Evolutionary conservation across 2,329 filamentous ascomycete genomes (phyloP), one percentile per base, ranked within the genome.

Genomic region (Pseudocercospora pini-densiflorae): DNA sequence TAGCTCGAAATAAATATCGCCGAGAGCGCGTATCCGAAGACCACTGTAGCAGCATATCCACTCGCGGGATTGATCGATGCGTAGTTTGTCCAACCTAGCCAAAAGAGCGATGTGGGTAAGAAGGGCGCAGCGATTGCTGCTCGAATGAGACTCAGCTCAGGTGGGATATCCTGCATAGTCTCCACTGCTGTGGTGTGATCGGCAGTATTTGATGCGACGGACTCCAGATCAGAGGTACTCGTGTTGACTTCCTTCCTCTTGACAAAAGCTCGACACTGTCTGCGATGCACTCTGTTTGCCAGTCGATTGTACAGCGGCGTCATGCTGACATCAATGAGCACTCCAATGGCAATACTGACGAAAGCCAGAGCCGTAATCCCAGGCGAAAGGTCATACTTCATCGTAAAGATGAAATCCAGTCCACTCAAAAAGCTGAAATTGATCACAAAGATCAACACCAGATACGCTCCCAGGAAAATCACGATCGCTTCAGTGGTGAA

Each of bases 361-460:
- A 82, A 85, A 31, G 79, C 77, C 21, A 82, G 72, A 58, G 80
- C 80, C 21, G 78, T 76, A 0, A 83, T 72, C 0, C 82, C 81
- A 5, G 78, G 75, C 0, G 70, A 69, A 49, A 83, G 79, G 16
- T 72, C 73, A 45, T 84, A 84, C 0, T 76, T 80, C 3, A 75
- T 59, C 12, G 78, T 75, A 59, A 84, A 86, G 40, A 87, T 81
- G 40, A 78, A 81, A 0, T 81, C 79, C 71, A 82, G 85, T 0
- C 84, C 84, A 1, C 82, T 80, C 3, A 87, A 78, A 60, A 86
- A 84, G 0, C 83, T 83, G 71, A 86, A 87, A 0, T 86, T 74
- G 0, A 86, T 77, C 14, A 85, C 82, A 64, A 87, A 87, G 1
- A 85, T 72, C 0, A 86, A 77, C 0, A 81, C 79, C 27, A 86